A percentile compares a stretch with the other conserved stretches of the same genome.
phyloP scores from a whole-genome alignment of 768 basidiomycete genomes.

The Leccinum longicurvipes region DNA sequence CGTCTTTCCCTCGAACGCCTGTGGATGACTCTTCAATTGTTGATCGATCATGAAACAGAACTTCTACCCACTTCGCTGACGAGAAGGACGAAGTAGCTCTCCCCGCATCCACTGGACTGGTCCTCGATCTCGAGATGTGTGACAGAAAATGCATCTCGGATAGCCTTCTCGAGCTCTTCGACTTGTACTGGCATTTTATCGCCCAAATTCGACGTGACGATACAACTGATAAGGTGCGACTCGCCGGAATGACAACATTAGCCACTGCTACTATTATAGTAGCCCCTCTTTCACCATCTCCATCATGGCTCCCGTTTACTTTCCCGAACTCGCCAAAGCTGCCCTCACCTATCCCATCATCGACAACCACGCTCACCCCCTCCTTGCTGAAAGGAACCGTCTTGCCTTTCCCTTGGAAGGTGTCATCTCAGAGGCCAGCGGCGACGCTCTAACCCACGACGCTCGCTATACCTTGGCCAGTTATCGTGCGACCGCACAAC shows the following conservation, averaged over 20 bases:
- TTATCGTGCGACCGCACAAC: conserved; percentile 53
- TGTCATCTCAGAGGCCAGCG: conserved; percentile 61
- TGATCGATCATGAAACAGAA: neutral
- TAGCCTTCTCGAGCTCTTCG: conserved; percentile 55
- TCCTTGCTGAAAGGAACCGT: conserved; percentile 49
- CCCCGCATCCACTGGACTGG: conserved; percentile 77
- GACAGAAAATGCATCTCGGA: conserved; percentile 62
- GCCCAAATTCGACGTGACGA: conserved; percentile 1
- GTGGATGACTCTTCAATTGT: conserved; percentile 1
- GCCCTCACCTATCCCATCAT: conserved; percentile 49
- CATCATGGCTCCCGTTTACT: conserved; percentile 15
- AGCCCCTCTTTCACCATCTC: neutral
- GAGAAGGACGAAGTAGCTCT: conserved; percentile 69
- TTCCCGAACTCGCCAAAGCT: conserved; percentile 14
- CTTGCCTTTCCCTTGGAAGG: conserved; percentile 55
- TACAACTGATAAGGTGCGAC: conserved; percentile 13
- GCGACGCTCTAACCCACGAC: conserved; percentile 48
- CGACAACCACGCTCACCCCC: conserved; percentile 79
- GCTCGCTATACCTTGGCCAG: conserved; percentile 56
- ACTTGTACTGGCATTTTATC: conserved; percentile 57
- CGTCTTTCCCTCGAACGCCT: conserved; percentile 77
- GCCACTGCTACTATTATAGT: neutral
- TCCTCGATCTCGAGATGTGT: conserved; percentile 72
- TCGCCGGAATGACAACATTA: neutral
- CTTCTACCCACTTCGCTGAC: conserved; percentile 67